A percentile compares a stretch with the other conserved stretches of the same genome.
phyloP scores from a whole-genome alignment of 1,139 yeast species.

The Taphrina pruni region DNA sequence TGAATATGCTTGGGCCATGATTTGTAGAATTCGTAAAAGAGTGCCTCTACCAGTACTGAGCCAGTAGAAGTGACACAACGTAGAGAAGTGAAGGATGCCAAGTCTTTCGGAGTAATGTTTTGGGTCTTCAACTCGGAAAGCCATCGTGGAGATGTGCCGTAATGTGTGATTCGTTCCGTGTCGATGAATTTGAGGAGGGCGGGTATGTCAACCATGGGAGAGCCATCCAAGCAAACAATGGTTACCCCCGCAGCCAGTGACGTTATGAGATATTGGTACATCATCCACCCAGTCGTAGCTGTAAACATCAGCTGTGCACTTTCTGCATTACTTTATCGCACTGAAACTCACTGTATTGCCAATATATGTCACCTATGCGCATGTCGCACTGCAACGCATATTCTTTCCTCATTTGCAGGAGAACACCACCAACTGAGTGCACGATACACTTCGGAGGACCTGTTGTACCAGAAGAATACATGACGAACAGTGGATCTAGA shows the following conservation, averaged over 20 bases:
- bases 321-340: constrained; percentile 45
- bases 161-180: constrained; percentile 34
- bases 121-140: constrained; percentile 22
- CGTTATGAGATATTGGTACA: constrained; percentile 46
- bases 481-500: constrained; percentile 45
- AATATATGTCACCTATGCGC: constrained; percentile 46
- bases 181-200: constrained; percentile 16
- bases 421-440: constrained; percentile 47
- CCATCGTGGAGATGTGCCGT: constrained; percentile 42
- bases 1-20: constrained; percentile 43
- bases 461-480: constrained; percentile 48
- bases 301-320: neutral
- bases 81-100: constrained; percentile 15
- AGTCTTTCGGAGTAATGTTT: constrained; percentile 22
- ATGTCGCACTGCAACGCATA: constrained; percentile 46
- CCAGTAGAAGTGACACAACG: constrained; percentile 46
- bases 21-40: constrained; percentile 46
- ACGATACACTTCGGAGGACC: constrained; percentile 48
- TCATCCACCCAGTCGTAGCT: constrained; percentile 32
- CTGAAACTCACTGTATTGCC: constrained; percentile 47
- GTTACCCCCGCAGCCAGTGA: constrained; percentile 48
- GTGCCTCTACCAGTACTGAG: constrained; percentile 46
- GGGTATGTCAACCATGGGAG: constrained; percentile 43
- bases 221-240: constrained; percentile 47
- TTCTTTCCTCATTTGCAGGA: constrained; percentile 47